phyloP scores from a whole-genome alignment of 2,329 filamentous ascomycete species.

The Sclerotinia spermophila region DNA sequence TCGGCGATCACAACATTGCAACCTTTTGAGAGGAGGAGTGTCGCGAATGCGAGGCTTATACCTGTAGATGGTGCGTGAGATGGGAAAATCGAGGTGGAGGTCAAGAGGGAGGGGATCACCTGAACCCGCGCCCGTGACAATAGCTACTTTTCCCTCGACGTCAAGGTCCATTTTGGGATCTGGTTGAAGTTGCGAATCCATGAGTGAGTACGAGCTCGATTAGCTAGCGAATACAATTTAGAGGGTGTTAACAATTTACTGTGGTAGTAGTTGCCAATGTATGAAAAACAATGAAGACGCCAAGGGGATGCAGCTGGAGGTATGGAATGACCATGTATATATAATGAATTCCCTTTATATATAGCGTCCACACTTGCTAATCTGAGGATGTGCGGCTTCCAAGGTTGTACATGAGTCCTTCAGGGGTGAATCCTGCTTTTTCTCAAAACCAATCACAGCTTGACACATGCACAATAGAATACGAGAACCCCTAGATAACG shows the following conservation, averaged over 20 bases:
- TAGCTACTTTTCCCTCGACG: slow-evolving; percentile 23
- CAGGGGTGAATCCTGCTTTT: not conserved
- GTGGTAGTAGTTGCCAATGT: not conserved
- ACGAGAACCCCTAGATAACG: not conserved
- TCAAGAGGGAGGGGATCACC: slow-evolving; percentile 35
- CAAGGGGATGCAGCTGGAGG: not conserved
- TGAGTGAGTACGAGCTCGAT: not conserved
- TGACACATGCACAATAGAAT: not conserved
- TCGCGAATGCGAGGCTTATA: slow-evolving; percentile 44
- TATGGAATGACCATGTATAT: not conserved
- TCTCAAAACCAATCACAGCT: not conserved
- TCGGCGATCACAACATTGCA: slow-evolving; percentile 48
- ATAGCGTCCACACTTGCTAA: not conserved
- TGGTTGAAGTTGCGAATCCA: not conserved
- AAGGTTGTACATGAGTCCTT: not conserved
- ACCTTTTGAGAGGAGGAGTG: slow-evolving; percentile 40
- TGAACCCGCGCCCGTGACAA: slow-evolving; percentile 32
- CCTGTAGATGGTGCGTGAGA: not conserved
- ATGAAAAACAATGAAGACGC: not conserved
- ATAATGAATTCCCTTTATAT: not conserved
- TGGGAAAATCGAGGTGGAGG: no score
- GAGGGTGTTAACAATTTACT: not conserved
- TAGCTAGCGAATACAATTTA: not conserved
- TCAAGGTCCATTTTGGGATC: not conserved
- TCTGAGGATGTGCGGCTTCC: no score